A percentile compares a stretch with the other conserved stretches of the same genome.
These are phyloP conservation scores for Colletotrichum salicis DNA, from an alignment of 2,329 filamentous ascomycete genomes.

Conservation along the genomic window DNA sequence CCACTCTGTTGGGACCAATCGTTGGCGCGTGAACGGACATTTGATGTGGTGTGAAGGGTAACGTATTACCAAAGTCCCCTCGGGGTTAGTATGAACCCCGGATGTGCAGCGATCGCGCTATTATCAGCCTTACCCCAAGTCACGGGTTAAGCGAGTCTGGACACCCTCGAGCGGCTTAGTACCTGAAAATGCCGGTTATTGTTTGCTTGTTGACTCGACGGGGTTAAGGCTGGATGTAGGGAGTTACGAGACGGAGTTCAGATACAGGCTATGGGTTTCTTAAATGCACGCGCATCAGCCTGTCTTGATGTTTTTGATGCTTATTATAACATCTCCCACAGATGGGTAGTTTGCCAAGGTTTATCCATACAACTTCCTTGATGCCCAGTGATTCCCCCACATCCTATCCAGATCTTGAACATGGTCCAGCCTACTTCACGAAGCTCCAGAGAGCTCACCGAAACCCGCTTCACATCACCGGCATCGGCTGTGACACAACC, in stretches of 20 bases:
- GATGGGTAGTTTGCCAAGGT: not conserved
- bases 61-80: not conserved
- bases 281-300: not conserved
- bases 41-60: too few relatives aligned
- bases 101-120: not conserved
- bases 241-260: not conserved
- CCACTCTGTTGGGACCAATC: not conserved
- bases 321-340: too few relatives aligned
- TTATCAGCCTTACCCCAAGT: not conserved
- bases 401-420: not conserved
- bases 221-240: too few relatives aligned
- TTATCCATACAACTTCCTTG: not conserved
- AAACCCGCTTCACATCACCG: not conserved
- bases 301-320: not conserved
- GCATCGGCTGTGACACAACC: not conserved
- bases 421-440: not conserved
- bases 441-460: not conserved
- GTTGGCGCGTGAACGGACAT: not conserved
- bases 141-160: not conserved
- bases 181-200: not conserved
- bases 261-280: not conserved
- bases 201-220: not conserved
- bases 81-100: constrained; percentile 11
- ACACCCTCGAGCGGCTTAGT: not conserved
- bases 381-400: not conserved